Conservation (phyloP, 768 basidiomycete genomes). For the Psilocybe tampanensis region DNA sequence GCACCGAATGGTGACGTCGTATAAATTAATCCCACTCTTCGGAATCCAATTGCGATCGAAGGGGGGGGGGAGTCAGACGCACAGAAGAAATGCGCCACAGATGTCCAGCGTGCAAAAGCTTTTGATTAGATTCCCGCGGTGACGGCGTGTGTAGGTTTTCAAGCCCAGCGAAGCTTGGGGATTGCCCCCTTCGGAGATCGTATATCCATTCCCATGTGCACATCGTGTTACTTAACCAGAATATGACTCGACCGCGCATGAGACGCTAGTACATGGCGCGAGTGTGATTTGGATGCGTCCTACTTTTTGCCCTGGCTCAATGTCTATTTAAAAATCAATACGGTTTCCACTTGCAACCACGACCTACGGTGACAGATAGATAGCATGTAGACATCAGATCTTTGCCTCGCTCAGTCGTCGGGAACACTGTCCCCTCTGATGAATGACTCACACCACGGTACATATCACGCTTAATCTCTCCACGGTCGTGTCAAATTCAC, state of each 20-base stretch:
- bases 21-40: neutral
- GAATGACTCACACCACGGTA: too few species aligned
- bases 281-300: neutral
- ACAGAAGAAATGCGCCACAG: constrained; percentile 8
- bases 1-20: neutral
- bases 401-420: too few species aligned
- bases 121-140: constrained; percentile 20
- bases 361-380: neutral
- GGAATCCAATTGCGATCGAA: neutral
- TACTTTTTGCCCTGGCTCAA: neutral
- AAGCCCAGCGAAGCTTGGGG: neutral
- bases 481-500: too few species aligned
- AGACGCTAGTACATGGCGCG: neutral
- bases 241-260: constrained; percentile 19
- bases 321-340: constrained; percentile 13
- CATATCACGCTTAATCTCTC: too few species aligned
- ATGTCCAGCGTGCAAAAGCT: neutral
- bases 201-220: too few species aligned
- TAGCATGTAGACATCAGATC: too few species aligned
- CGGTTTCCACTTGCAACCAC: constrained; percentile 10
- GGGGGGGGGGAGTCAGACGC: too few species aligned
- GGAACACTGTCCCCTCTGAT: too few species aligned
- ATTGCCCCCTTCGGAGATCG: too few species aligned
- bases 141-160: constrained; percentile 20
- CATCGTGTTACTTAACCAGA: constrained; percentile 11